Evolutionary conservation across 768 basidiomycete genomes (phyloP).

Genomic region (Mycena haematopus): DNA sequence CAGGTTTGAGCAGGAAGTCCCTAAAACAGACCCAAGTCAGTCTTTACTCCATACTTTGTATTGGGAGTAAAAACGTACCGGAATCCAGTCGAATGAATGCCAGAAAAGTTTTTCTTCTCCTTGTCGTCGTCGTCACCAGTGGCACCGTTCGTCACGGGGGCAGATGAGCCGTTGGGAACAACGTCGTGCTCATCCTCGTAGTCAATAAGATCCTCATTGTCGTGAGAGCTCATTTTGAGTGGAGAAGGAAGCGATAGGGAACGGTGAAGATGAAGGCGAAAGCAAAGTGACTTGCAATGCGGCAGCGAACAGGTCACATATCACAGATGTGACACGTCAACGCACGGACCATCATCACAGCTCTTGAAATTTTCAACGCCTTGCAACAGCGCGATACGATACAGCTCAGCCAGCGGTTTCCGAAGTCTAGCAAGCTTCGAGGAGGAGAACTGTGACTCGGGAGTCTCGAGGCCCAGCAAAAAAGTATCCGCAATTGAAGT

Average conservation of each 20-base stretch:
- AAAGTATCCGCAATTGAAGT: too few relatives aligned
- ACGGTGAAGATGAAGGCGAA: constrained; percentile 34
- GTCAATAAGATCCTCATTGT: constrained; percentile 93
- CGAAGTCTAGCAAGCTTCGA: too few relatives aligned
- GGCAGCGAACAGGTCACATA: neutral
- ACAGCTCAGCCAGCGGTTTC: too few relatives aligned
- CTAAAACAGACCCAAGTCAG: constrained; percentile 47
- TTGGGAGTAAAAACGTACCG: constrained; percentile 58
- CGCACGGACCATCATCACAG: constrained; percentile 29
- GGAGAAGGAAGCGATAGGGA: constrained; percentile 29
- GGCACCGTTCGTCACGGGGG: constrained; percentile 55
- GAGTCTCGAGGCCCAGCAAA: too few relatives aligned
- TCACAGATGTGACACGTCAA: neutral
- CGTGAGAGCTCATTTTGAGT: constrained; percentile 74
- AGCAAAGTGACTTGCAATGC: constrained; percentile 32
- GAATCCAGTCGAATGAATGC: constrained; percentile 99
- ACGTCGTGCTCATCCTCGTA: constrained; percentile 92
- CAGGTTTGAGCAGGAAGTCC: constrained; percentile 98
- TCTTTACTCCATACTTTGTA: constrained; percentile 1
- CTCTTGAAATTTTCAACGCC: too few relatives aligned
- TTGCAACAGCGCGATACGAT: too few relatives aligned
- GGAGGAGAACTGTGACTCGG: too few relatives aligned
- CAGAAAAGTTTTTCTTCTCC: constrained; percentile 98
- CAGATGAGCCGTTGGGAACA: constrained; percentile 61
- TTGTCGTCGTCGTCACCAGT: constrained; percentile 69